A percentile compares a stretch with the other conserved stretches of the same genome.
These are phyloP conservation scores for Sclerotinia spermophila DNA, from an alignment of 2,329 filamentous ascomycete genomes.

Conservation along the genomic window DNA sequence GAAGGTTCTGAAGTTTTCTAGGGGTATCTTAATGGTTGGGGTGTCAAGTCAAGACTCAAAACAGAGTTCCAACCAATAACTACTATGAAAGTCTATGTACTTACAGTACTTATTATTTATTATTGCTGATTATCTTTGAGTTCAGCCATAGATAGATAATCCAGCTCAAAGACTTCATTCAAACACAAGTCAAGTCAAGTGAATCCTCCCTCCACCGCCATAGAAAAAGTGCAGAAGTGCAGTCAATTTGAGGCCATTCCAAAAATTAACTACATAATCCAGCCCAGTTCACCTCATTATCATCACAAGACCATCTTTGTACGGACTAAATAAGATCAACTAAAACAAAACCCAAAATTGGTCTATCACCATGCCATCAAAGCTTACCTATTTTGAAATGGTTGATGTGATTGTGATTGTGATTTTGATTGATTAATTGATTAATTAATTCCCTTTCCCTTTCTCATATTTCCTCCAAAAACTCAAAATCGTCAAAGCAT, in stretches of 20 bases:
- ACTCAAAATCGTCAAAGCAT: constrained; percentile 1
- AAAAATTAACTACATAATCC: no score
- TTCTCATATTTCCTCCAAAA: background rate
- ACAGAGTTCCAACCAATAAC: background rate
- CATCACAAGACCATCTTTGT: background rate
- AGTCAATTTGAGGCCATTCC: background rate
- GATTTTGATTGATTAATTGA: background rate
- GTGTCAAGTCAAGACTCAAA: no score
- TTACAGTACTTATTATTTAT: no score
- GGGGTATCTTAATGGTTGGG: background rate
- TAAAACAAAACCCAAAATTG: background rate
- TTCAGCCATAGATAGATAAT: background rate
- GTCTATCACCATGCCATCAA: background rate
- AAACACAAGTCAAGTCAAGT: no score
- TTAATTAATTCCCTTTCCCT: background rate
- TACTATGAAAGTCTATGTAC: no score
- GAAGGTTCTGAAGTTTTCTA: background rate
- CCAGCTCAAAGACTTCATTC: background rate
- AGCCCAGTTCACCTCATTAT: background rate
- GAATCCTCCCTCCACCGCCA: background rate
- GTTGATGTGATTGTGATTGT: background rate
- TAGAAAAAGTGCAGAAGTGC: no score
- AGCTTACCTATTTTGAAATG: background rate
- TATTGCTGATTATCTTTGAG: background rate
- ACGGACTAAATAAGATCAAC: background rate